Percentiles rank a stretch among this genome's conserved stretches.
phyloP scores from a whole-genome alignment of 306 rosid species.

The Trichosanthes truncata region DNA sequence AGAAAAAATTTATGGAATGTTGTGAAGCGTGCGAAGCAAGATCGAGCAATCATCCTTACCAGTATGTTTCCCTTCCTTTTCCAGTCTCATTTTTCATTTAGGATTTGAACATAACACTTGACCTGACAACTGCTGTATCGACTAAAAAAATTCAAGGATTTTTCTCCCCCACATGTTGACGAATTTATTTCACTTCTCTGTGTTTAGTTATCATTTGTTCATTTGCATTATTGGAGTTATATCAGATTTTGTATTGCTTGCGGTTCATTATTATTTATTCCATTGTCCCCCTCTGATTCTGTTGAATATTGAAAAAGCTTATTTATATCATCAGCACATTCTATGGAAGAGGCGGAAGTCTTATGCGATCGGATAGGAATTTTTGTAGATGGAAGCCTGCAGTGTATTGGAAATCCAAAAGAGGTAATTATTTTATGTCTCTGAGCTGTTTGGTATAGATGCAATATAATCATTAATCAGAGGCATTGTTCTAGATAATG shows the following conservation, averaged over 20 bases:
- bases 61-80: slow-evolving; percentile 27
- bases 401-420: slow-evolving; percentile 84
- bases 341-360: slow-evolving; percentile 93
- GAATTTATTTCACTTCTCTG: not conserved
- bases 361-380: slow-evolving; percentile 77
- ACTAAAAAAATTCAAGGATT: not conserved
- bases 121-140: not conserved
- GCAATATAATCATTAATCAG: not conserved
- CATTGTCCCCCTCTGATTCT: not conserved
- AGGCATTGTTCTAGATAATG: not conserved
- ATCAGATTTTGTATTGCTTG: not conserved
- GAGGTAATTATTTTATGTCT: slow-evolving; percentile 39
- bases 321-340: slow-evolving; percentile 51
- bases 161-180: not conserved
- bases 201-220: not conserved
- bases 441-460: not conserved
- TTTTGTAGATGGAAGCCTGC: slow-evolving; percentile 73
- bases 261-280: not conserved
- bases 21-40: slow-evolving; percentile 61
- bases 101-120: not conserved
- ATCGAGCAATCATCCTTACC: slow-evolving; percentile 85
- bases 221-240: not conserved
- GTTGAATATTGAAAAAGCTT: not conserved
- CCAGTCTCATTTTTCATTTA: slow-evolving; percentile 1
- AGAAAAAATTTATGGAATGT: slow-evolving; percentile 78